Evolutionary conservation across 495 filamentous ascomycete species (phyloP).

Genomic region (Trichoderma reesei): DNA sequence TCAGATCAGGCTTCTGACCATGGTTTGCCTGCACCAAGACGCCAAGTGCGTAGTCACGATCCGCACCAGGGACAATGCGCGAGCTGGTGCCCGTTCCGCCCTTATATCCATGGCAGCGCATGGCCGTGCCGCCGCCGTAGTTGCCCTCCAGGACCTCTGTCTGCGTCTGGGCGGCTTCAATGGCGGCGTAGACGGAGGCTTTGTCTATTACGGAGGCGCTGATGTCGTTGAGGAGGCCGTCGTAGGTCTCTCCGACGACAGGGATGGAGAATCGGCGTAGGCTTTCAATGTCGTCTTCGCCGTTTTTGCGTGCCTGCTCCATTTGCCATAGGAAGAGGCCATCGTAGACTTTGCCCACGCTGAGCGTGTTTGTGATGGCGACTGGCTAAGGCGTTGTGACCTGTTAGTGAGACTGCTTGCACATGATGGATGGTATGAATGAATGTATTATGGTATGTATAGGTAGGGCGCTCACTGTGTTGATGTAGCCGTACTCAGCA

Average conservation of each 20-base stretch:
- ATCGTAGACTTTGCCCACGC: conserved; percentile 18
- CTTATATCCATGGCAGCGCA: conserved; percentile 22
- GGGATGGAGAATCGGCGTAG: conserved; percentile 19
- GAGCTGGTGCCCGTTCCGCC: conserved; percentile 21
- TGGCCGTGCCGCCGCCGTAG: conserved; percentile 19
- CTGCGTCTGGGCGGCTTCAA: conserved; percentile 15
- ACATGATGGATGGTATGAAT: neutral
- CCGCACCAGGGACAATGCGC: conserved; percentile 14
- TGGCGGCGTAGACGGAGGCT: conserved; percentile 15
- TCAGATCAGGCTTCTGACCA: neutral
- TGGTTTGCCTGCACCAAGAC: conserved; percentile 10
- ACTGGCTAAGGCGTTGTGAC: conserved; percentile 14
- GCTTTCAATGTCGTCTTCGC: conserved; percentile 11
- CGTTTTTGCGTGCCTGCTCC: conserved; percentile 10
- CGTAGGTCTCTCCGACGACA: conserved; percentile 19
- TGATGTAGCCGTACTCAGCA: conserved; percentile 21
- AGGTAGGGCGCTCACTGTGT: conserved; percentile 13
- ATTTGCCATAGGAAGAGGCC: conserved; percentile 17
- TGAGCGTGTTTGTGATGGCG: conserved; percentile 19
- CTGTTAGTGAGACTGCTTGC: neutral
- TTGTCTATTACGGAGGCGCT: conserved; percentile 13
- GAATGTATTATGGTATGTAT: neutral
- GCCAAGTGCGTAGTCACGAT: conserved; percentile 16
- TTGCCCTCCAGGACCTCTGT: conserved; percentile 19
- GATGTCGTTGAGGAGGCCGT: conserved; percentile 21